Percentiles rank a stretch among this genome's conserved stretches.
phyloP scores from a whole-genome alignment of 2,329 filamentous ascomycete species.

The Hymenoscyphus salicellus region DNA sequence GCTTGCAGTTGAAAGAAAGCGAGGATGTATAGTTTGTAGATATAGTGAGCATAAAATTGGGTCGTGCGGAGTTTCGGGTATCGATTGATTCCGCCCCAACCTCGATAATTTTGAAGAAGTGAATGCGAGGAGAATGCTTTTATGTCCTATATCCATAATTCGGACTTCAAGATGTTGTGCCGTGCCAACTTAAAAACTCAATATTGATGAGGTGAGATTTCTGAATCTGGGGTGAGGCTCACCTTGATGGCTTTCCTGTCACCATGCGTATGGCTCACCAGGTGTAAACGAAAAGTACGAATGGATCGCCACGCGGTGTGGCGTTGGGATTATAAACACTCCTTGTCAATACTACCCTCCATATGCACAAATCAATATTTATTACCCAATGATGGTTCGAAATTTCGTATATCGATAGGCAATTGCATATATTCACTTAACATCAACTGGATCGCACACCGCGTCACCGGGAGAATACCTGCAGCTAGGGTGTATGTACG shows the following conservation, averaged over 20 bases:
- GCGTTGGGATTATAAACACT: not conserved
- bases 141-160: too few relatives aligned
- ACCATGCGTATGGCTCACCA: too few relatives aligned
- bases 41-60: not conserved
- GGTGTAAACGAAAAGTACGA: not conserved
- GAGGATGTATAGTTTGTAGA: not conserved
- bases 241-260: too few relatives aligned
- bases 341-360: not conserved
- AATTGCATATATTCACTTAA: slow-evolving; percentile 1
- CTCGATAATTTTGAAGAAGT: too few relatives aligned
- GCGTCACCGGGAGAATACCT: not conserved
- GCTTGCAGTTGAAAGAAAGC: not conserved
- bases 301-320: not conserved
- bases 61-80: not conserved
- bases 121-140: too few relatives aligned
- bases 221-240: not conserved
- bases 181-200: not conserved
- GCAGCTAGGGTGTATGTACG: not conserved
- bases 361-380: not conserved
- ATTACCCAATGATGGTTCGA: not conserved
- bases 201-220: not conserved
- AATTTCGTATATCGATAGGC: not conserved
- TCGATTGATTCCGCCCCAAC: too few relatives aligned
- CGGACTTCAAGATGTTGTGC: not conserved
- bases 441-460: not conserved